Evolutionary conservation across 371 early-diverging fungal genomes (phyloP), one percentile per base, ranked within the genome.

Genomic region (Actinomortierella ambigua): DNA sequence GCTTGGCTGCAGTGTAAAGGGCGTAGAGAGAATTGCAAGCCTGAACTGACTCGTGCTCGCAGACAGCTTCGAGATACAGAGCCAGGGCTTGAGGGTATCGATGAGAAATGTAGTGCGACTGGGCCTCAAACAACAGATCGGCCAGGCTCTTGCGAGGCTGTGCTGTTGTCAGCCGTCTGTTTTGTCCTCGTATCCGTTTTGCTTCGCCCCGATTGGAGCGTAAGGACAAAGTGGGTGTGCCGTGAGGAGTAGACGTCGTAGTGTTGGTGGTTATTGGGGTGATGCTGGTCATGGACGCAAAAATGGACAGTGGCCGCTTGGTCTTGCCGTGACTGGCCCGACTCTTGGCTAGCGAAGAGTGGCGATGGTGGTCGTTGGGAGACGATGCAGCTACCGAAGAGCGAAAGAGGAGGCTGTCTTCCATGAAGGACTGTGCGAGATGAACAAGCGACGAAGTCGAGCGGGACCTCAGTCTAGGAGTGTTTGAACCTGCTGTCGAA

Each of bases 21-120:
- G 71, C 71, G 9, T 61, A 70, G 28, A 70, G 59, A 1, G 71
- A 70, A 34, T 59, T 47, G 17, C 71, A 70, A 22, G 71, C 71
- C 15, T 65, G 71, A 13, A 70, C 18, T 1, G 71, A 70, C 22
- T 70, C 54, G 17, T 70, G 71, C 8, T 48, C 42, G n/a, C 65
- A 62, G 18, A 59, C 71, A 9, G 71, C 71, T 2, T 65, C 46
- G 26, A 57, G 57, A 53, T 70, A 70, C 2, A 70, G 50, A 0
- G 65, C 51, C 53, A 70, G 15, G 11, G 71, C 71, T 13, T 61
- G 66, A 18, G 58, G 59, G 34, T 70, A 70, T 4, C 71, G 71
- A 22, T 70, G 71, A 0, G 71, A 70, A 51, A 70, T 70, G 34
- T 70, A 70, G 22, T 70, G 65, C 1, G 71, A 70, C 44, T 70